Evolutionary conservation across 2,329 filamentous ascomycete genomes (phyloP).

Genomic region (Akanthomyces uredinophilus): DNA sequence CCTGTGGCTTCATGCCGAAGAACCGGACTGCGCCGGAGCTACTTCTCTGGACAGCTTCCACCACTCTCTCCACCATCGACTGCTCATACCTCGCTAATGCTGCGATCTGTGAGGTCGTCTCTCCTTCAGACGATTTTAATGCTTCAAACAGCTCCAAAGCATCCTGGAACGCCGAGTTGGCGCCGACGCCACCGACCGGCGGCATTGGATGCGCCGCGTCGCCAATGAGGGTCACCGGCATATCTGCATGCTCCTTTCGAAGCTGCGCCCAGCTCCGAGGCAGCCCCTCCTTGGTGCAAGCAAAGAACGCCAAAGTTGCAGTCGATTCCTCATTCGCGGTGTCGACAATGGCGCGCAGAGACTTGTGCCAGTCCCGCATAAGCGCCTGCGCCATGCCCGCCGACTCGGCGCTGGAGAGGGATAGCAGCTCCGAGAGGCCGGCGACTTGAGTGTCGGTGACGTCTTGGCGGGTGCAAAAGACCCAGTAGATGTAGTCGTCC

Average conservation of each 20-base stretch:
- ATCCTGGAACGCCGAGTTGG: slow-evolving; percentile 15
- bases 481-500: slow-evolving; percentile 32
- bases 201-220: slow-evolving; percentile 17
- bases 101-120: background rate
- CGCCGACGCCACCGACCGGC: slow-evolving; percentile 14
- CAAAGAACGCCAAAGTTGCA: background rate
- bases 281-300: background rate
- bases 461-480: slow-evolving; percentile 20
- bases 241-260: background rate
- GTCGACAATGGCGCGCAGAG: background rate
- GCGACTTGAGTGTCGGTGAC: background rate
- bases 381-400: background rate
- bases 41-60: background rate
- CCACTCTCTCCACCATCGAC: slow-evolving; percentile 2
- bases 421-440: background rate
- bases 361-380: background rate
- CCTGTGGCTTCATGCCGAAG: slow-evolving; percentile 13
- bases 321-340: background rate
- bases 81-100: slow-evolving; percentile 6
- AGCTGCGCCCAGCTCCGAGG: background rate
- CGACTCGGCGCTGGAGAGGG: background rate
- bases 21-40: background rate
- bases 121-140: background rate
- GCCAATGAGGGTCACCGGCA: slow-evolving; percentile 15
- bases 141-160: slow-evolving; percentile 7